phyloP scores from a whole-genome alignment of 164 flowering plant species.

The Magnolia sinica region DNA sequence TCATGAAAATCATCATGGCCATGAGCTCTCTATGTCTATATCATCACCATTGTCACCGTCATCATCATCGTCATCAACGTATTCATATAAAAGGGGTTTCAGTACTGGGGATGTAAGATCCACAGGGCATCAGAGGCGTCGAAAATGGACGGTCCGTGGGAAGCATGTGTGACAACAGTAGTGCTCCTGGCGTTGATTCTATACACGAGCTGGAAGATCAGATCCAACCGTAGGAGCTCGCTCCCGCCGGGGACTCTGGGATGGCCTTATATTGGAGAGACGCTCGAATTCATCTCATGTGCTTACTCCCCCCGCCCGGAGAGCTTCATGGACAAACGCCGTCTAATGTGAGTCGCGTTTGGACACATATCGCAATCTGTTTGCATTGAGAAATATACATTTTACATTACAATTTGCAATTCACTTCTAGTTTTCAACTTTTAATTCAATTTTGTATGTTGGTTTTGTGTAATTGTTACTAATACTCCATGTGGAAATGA shows the following conservation, averaged over 20 bases:
- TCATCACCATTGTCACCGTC: not conserved
- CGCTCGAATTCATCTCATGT: slow-evolving; percentile 77
- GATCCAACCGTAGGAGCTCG: slow-evolving; percentile 6
- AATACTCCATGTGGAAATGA: not conserved
- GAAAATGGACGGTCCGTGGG: slow-evolving; percentile 28
- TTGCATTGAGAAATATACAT: not conserved
- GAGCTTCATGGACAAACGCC: slow-evolving; percentile 80
- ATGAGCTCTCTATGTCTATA: not conserved
- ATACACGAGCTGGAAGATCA: slow-evolving; percentile 20
- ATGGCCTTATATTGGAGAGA: slow-evolving; percentile 88
- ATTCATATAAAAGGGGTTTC: slow-evolving; percentile 10
- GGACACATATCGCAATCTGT: too few species aligned
- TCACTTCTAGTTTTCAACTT: not conserved
- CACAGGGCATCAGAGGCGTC: not conserved
- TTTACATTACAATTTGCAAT: not conserved
- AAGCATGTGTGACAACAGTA: slow-evolving; percentile 17
- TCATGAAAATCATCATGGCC: not conserved
- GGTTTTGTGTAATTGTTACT: not conserved
- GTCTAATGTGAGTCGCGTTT: slow-evolving; percentile 51
- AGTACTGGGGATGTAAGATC: not conserved
- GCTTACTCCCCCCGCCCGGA: slow-evolving; percentile 83
- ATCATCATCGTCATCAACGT: slow-evolving; percentile 1
- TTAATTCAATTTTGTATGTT: not conserved
- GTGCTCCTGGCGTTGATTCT: slow-evolving; percentile 25
- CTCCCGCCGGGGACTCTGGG: slow-evolving; percentile 77